Base-by-base conservation (phyloP, 2,329 filamentous ascomycete species). In the Diaporthe capsici region DNA sequence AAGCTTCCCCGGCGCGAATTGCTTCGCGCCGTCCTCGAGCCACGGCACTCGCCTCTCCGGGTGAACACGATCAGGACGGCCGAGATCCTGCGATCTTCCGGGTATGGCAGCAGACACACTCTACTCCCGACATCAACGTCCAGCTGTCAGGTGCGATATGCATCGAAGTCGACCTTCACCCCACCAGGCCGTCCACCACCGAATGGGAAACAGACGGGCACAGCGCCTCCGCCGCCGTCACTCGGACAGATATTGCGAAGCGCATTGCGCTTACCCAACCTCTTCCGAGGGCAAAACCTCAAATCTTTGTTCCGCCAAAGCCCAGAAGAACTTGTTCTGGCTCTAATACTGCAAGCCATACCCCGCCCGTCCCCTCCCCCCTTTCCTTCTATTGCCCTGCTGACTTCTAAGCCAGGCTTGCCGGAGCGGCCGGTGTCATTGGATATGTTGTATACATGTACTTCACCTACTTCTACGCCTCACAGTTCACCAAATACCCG, bases 401-500 rank as follows among this genome's bases (percentile, higher is more conserved):
- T 85, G 68, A 84, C 77, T 22, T 20, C 9, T 37, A 20, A n/a
- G 60, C 60, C 71, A 88, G 87, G 42, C 80, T 88, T 42, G 80
- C 79, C 10, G 82, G 78, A 17, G 77, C 82, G 15, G 78, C 81
- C 25, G 82, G 80, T 58, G 79, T 84, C n/a, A 77, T 82, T 12
- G 81, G 80, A 37, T 88, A 87, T 78, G 82, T 84, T 34, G 77
- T 83, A 49, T 84, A 83, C 76, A 82, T 87, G 67, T 91, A 90
- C 83, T 88, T 90, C 77, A 84, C 84, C 78, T 89, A 89, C 78
- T 91, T 91, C 81, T 88, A 91, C 80, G 86, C 88, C 72, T 81
- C 84, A 39, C 87, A 90, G 75, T 90, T 91, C 79, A 90, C 88
- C 70, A 86, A 84, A 75, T 91, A 88, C 81, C 94, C 94, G 3